phyloP scores from a whole-genome alignment of 164 flowering plant species.

The Aristolochia californica region DNA sequence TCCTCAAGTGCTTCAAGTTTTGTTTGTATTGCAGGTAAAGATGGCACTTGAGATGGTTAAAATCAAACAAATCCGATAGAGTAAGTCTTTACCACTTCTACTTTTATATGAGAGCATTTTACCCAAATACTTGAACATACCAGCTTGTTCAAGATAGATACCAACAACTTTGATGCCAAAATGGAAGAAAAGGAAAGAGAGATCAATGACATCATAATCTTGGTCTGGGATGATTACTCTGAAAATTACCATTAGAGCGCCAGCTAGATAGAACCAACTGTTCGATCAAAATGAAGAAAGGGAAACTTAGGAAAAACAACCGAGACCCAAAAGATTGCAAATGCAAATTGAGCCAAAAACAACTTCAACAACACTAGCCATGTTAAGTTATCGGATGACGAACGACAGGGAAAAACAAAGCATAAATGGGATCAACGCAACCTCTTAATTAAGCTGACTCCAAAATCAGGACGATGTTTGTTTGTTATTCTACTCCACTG shows the following conservation, averaged over 20 bases:
- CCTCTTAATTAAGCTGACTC: no score
- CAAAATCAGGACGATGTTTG: no score
- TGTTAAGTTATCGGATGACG: background rate
- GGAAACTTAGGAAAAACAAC: conserved; percentile 88
- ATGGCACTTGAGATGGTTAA: conserved; percentile 77
- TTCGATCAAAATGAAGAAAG: conserved; percentile 70
- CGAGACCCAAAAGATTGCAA: conserved; percentile 69
- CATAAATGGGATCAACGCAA: background rate
- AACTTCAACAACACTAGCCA: conserved; percentile 44
- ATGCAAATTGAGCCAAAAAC: conserved; percentile 65
- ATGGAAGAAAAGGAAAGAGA: conserved; percentile 76
- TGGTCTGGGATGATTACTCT: conserved; percentile 60
- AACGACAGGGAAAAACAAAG: background rate
- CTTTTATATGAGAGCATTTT: conserved; percentile 64
- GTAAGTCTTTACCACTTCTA: conserved; percentile 60
- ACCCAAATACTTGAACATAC: conserved; percentile 70
- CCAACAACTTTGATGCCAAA: conserved; percentile 90
- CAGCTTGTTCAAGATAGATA: no score
- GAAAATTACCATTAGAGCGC: conserved; percentile 78
- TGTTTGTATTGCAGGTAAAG: conserved; percentile 83
- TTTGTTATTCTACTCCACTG: no score
- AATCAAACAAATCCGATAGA: conserved; percentile 54
- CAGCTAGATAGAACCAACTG: conserved; percentile 81
- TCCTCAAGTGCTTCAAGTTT: no score
- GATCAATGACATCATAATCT: conserved; percentile 75